Base-by-base conservation (phyloP, 208 protist genomes). In the Naegleria lovaniensis region DNA sequence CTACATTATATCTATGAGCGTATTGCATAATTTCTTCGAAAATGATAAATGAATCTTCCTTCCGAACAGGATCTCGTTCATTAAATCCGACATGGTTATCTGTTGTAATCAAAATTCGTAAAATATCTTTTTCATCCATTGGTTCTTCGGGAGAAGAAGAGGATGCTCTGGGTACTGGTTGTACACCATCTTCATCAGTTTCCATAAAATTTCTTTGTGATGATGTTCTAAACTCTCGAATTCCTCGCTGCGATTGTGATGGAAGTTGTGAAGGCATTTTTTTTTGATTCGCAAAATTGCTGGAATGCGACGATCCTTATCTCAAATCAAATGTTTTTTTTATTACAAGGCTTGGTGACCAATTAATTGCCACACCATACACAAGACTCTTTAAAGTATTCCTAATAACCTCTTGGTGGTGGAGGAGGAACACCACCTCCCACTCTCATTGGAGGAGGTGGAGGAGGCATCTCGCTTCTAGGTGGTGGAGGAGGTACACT, bases 11-110 rank as follows among this genome's bases (percentile, higher is more conserved):
- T 93, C 97, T 95, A 36, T 95, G 94, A 13, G 98, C 98, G 13
- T 96, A 95, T 15, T 96, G 92, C 55, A 99, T 93, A 38, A 99
- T 96, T 93, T 99, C 98, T 92, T 99, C 98, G 90, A 99, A 99
- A 5, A 98, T 97, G 38, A 95, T 96, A 93, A 99, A 99, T 90
- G 96, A 97, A 94, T 99, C 99, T 79, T 99, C 94, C n/a, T 97
- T 96, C 33, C 98, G 96, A 33, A 98, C 94, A 5, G 96, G 96
- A 91, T 99, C 97, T 67, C 96, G 95, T 93, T 99, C 97, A 33
- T 94, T 90, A 93, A 95, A 99, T 39, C 98, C 98, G 58, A 99
- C 93, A 95, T 99, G 98, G 92, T 97, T 99, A 93, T 99, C 98
- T 25, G 98, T 99, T 7, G 98, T 97, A 51, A 98, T 92, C 36